These are phyloP conservation scores for Tetradesmus obliquus DNA, from an alignment of 139 green algal genomes.

Conservation along the genomic window DNA sequence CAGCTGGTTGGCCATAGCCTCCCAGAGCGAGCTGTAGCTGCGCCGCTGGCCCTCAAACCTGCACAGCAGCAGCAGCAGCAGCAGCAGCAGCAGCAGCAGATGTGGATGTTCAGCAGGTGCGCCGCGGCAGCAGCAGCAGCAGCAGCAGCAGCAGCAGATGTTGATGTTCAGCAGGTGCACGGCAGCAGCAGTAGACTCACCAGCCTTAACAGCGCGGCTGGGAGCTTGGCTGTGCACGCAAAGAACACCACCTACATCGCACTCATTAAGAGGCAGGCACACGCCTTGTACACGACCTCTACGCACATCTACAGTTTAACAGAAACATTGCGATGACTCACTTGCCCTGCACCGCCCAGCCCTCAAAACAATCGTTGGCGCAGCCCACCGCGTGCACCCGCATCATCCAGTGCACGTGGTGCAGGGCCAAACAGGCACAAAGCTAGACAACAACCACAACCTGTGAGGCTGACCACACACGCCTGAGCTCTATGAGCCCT, in stretches of 20 bases:
- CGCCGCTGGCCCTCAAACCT: constrained; percentile 44
- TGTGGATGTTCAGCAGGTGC: too few relatives aligned
- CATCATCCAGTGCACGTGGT: constrained; percentile 31
- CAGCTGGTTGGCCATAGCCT: background rate
- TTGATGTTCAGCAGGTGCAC: too few relatives aligned
- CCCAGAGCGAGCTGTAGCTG: constrained; percentile 16
- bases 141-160: too few relatives aligned
- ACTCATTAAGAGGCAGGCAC: too few relatives aligned
- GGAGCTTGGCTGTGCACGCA: too few relatives aligned
- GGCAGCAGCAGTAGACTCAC: too few relatives aligned
- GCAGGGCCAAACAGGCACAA: background rate
- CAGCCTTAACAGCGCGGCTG: too few relatives aligned
- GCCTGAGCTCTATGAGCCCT: background rate
- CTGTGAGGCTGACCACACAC: too few relatives aligned
- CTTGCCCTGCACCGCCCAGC: constrained; percentile 47
- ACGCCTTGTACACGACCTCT: too few relatives aligned
- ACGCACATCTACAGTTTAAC: too few relatives aligned
- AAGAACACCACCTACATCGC: too few relatives aligned
- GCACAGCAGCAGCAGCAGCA: background rate
- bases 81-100: background rate
- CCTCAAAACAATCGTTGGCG: constrained; percentile 35
- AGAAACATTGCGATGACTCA: background rate
- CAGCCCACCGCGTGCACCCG: background rate
- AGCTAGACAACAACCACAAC: background rate
- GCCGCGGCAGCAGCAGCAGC: too few relatives aligned